Base-by-base conservation (phyloP, 2,329 filamentous ascomycete species). In the Laburnicola sp. region DNA sequence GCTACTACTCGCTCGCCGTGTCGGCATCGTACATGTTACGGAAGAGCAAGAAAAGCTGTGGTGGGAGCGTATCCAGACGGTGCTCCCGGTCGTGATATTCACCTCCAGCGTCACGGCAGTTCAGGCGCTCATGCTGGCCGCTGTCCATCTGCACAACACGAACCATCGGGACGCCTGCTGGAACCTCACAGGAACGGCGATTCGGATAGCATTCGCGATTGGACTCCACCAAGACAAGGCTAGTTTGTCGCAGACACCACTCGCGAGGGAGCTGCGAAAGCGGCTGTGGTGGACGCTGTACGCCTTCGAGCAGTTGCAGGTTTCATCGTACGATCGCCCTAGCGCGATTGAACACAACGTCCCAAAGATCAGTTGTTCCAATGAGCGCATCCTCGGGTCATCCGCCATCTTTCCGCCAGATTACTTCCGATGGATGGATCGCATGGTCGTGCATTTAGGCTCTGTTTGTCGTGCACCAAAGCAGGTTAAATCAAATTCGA, bases 251-350 rank as follows among this genome's bases (percentile, higher is more conserved):
- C 64, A 73, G 43, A 71, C 68, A 2, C 73, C 72, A 3, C 59
- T 75, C 2, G 60, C 65, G 2, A 57, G 70, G 16, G 79, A 81
- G 54, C 62, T 80, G 51, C 75, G 77, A 3, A 79, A 75, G 55
- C 71, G 80, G 0, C 52, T 83, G 9, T 84, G 81, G 80, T 83
- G 79, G 79, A 65, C 68, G 0, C 58, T 84, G 1, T 82, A 76
- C 58, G 66, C 70, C 1, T 62, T 81, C 11, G 81, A 83, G 44
- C 72, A 72, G 50, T 72, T 76, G 66, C 72, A 76, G 53, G 74
- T 75, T 11, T 74, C 74, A 21, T 73, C 75, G 22, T 73, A 75
- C 53, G 73, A 77, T 62, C 72, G 75, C 1, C 75, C 75, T 0
- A 76, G 75, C 51, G 73, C 75, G 11, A 75, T 77, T 27, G 72